Evolutionary conservation across 495 filamentous ascomycete species (phyloP).

Genomic region (Talaromyces proteolyticus): DNA sequence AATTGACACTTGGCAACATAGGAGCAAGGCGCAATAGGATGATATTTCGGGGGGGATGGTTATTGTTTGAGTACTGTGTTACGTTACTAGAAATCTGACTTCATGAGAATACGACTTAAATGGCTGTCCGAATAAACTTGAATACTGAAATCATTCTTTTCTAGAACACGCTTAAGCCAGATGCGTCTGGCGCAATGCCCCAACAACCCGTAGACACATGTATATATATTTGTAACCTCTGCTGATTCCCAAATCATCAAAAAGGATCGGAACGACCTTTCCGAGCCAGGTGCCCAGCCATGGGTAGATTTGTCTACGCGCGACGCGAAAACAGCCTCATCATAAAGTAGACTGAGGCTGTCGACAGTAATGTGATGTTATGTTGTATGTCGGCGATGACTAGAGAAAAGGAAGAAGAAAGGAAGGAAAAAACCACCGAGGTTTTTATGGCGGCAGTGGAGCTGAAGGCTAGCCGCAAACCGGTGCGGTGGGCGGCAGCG

Average conservation of each 20-base stretch:
- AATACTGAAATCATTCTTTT: not conserved
- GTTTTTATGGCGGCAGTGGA: slow-evolving; percentile 22
- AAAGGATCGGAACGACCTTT: slow-evolving; percentile 60
- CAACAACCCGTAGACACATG: too few species aligned
- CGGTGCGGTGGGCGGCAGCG: slow-evolving; percentile 23
- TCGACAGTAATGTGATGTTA: slow-evolving; percentile 51
- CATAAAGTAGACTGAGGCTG: slow-evolving; percentile 44
- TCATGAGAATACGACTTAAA: slow-evolving; percentile 1
- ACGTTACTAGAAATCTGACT: not conserved
- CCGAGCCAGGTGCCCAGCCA: slow-evolving; percentile 76
- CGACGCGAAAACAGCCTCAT: slow-evolving; percentile 63
- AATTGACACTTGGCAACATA: not conserved
- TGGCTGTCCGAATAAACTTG: not conserved
- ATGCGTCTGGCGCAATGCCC: too few species aligned
- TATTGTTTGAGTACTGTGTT: not conserved
- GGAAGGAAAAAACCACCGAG: slow-evolving; percentile 18
- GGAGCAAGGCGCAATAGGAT: slow-evolving; percentile 1
- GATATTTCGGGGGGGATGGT: not conserved
- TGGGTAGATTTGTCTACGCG: slow-evolving; percentile 61
- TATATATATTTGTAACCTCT: slow-evolving; percentile 79
- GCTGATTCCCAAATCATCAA: slow-evolving; percentile 74
- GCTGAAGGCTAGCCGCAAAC: slow-evolving; percentile 13
- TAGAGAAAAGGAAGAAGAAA: slow-evolving; percentile 35
- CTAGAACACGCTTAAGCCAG: too few species aligned
- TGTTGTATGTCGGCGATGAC: slow-evolving; percentile 45